Evolutionary conservation across 1,139 yeast species (phyloP), one percentile per base, ranked within the genome.

Genomic region (Candida sp.): DNA sequence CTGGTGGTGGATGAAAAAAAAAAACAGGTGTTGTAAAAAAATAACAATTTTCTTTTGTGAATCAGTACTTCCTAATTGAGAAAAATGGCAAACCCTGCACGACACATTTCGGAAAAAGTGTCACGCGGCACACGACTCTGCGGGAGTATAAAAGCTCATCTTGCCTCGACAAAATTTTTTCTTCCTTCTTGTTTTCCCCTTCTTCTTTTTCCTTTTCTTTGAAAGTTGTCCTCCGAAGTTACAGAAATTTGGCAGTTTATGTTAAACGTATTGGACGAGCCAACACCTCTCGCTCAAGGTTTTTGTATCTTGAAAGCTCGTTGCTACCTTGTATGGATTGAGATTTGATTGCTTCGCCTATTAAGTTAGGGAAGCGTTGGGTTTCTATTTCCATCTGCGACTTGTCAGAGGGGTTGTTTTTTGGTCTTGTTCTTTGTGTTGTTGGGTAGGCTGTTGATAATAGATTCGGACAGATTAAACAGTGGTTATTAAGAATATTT

Each of bases 401-500:
- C 49, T 55, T 54, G 67, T 61, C 55, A 57, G 65, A 55, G 47
- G 51, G 47, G 47, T 35, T 35, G 31, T 51, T 51, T 51, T 51
- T 48, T 49, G 50, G 49, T 17, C 23, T 17, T 17, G 17, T 41
- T 46, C 39, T 7, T 28, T 49, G 54, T 58, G 64, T 65, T 69
- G 72, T 73, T 68, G 42, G 61, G 63, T 61, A 59, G 57, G 57
- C 63, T 68, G 78, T 71, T 73, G 77, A 70, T 60, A 65, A 58
- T 55, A n/a, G 51, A 58, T 67, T 63, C 70, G 84, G 85, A 68
- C 71, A 80, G 84, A 80, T 53, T 48, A 66, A 73, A 57, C 48
- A 47, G 76, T 77, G 83, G 73, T 72, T 77, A 74, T 66, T 63
- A 70, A 80, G 85, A 68, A 80, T 77, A 70, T 71, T 69, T 65